phyloP scores from a whole-genome alignment of 495 filamentous ascomycete species.

The Neurospora terricola region DNA sequence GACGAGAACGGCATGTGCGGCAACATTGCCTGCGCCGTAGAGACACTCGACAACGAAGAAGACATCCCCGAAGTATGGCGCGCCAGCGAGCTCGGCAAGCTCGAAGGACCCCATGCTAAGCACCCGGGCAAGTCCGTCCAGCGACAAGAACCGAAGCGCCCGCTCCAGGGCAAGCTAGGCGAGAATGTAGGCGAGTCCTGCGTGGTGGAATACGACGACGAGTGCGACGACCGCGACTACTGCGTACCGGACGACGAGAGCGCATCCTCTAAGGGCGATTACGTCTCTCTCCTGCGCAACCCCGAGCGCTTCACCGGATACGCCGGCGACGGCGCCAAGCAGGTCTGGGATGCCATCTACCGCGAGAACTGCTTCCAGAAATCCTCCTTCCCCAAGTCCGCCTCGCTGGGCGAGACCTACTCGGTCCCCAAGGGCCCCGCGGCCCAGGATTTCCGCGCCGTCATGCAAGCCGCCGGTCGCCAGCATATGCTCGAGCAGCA shows the following conservation, averaged over 20 bases:
- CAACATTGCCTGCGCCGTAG: constrained; percentile 95
- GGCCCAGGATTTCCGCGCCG: constrained; percentile 70
- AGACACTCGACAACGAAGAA: constrained; percentile 88
- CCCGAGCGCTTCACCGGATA: constrained; percentile 95
- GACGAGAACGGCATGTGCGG: constrained; percentile 92
- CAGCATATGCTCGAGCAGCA: constrained; percentile 46
- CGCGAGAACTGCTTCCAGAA: constrained; percentile 93
- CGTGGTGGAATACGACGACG: constrained; percentile 93
- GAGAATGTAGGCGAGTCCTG: constrained; percentile 88
- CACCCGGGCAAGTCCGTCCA: constrained; percentile 73
- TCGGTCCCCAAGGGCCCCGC: constrained; percentile 48
- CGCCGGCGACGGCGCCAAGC: constrained; percentile 65
- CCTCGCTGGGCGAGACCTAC: constrained; percentile 26
- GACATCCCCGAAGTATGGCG: constrained; percentile 90
- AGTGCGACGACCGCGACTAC: constrained; percentile 95
- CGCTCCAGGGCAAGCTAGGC: constrained; percentile 74
- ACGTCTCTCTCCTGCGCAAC: constrained; percentile 87
- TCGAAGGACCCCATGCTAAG: constrained; percentile 81
- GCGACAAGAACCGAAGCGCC: constrained; percentile 55
- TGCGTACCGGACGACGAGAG: constrained; percentile 94
- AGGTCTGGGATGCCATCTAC: constrained; percentile 96
- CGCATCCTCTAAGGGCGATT: constrained; percentile 79
- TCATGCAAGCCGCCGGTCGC: constrained; percentile 63
- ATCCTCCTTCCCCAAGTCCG: constrained; percentile 43
- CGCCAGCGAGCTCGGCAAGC: constrained; percentile 80